Conservation (phyloP, 176 grass and related monocot species). For the Carex littledalei region DNA sequence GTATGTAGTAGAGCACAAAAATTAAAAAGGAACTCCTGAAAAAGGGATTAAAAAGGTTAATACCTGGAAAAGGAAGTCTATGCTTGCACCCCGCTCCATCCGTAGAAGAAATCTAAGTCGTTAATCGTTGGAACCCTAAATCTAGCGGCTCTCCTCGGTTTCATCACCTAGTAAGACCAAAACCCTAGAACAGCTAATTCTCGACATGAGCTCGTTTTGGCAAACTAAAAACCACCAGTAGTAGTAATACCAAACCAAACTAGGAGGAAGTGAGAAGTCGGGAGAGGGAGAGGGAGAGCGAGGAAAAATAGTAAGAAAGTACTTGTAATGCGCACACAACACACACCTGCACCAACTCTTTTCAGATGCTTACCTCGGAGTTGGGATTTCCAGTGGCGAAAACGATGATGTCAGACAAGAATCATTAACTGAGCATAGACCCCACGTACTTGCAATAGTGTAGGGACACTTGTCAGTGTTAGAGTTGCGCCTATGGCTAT, state of each 20-base stretch:
- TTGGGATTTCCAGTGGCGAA: background rate
- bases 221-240: background rate
- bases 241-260: constrained; percentile 40
- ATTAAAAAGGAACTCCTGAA: constrained; percentile 22
- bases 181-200: constrained; percentile 43
- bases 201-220: constrained; percentile 1
- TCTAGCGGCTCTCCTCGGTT: constrained; percentile 52
- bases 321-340: constrained; percentile 1
- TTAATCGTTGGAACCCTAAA: constrained; percentile 77
- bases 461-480: background rate
- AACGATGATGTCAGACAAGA: background rate
- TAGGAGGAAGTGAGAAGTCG: background rate
- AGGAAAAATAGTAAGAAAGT: background rate
- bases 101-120: constrained; percentile 57
- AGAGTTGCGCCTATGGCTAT: background rate
- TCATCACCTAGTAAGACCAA: constrained; percentile 40
- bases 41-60: background rate
- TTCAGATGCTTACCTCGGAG: constrained; percentile 7
- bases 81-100: constrained; percentile 98
- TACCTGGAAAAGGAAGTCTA: constrained; percentile 64
- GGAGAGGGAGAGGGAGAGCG: background rate
- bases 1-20: constrained; percentile 4
- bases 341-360: constrained; percentile 15
- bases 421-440: background rate
- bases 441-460: background rate